phyloP scores from a whole-genome alignment of 2,329 filamentous ascomycete genomes.

The Ophiostoma pallidulum region DNA sequence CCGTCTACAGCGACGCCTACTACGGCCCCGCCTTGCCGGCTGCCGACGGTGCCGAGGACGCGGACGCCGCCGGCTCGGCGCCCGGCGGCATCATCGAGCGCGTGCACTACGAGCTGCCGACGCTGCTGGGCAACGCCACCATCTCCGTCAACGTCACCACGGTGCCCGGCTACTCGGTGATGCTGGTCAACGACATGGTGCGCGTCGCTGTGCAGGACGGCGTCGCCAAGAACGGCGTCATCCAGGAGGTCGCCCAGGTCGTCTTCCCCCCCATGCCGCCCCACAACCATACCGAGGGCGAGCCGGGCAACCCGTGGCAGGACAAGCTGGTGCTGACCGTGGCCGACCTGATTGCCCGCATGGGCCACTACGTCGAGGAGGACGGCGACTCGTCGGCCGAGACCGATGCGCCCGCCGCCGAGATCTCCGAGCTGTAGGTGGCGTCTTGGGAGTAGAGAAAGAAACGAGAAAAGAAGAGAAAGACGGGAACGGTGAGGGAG shows the following conservation, averaged over 20 bases:
- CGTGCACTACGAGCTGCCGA: conserved; percentile 62
- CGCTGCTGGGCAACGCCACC: conserved; percentile 55
- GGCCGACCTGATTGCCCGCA: conserved; percentile 10
- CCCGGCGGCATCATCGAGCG: conserved; percentile 41
- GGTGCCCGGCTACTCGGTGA: conserved; percentile 57
- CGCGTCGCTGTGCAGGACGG: conserved; percentile 59
- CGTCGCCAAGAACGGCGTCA: conserved; percentile 67
- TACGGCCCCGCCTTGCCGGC: conserved; percentile 39
- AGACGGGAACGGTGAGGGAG: too few relatives aligned
- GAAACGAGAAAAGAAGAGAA: too few relatives aligned
- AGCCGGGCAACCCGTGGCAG: conserved; percentile 1
- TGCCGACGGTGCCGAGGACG: conserved; percentile 28
- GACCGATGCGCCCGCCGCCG: not conserved
- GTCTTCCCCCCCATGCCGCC: conserved; percentile 62
- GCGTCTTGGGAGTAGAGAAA: too few relatives aligned
- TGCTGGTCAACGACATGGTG: conserved; percentile 67
- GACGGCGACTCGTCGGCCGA: not conserved
- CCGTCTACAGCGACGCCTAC: conserved; percentile 75
- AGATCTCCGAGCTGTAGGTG: conserved; percentile 1
- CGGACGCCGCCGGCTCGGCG: conserved; percentile 19
- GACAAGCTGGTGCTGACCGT: conserved; percentile 5
- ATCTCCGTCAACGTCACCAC: conserved; percentile 62
- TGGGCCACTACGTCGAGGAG: conserved; percentile 13
- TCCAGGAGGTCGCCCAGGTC: conserved; percentile 66
- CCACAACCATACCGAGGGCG: conserved; percentile 15